A percentile compares a stretch with the other conserved stretches of the same genome.
Conservation (phyloP, 352 stramenopile species). For the Hyaloperonospora brassicae region DNA sequence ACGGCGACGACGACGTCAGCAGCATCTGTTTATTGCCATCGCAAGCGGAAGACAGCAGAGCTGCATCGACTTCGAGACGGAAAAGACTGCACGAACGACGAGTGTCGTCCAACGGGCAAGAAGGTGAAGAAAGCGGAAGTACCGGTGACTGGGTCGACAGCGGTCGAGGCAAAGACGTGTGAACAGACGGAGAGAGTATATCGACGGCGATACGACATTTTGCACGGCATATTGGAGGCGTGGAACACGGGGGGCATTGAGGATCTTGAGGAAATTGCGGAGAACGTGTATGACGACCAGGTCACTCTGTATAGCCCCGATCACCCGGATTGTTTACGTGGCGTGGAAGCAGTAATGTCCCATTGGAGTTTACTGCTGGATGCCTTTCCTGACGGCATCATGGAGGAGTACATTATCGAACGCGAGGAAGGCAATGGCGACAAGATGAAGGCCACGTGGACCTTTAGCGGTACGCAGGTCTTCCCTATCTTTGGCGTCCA, state of each 20-base stretch:
- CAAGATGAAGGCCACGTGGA: slow-evolving; percentile 65
- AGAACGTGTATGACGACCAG: slow-evolving; percentile 64
- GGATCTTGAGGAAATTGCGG: slow-evolving; percentile 74
- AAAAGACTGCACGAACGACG: slow-evolving; percentile 7
- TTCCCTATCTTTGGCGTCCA: slow-evolving; percentile 63
- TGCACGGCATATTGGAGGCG: slow-evolving; percentile 66
- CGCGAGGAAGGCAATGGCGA: slow-evolving; percentile 47
- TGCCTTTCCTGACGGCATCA: slow-evolving; percentile 71
- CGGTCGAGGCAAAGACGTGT: slow-evolving; percentile 22
- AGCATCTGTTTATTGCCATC: slow-evolving; percentile 20
- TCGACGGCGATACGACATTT: slow-evolving; percentile 56
- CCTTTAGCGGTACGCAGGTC: slow-evolving; percentile 74
- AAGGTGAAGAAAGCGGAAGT: slow-evolving; percentile 30
- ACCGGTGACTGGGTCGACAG: slow-evolving; percentile 17
- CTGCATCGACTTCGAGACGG: slow-evolving; percentile 18
- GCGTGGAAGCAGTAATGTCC: slow-evolving; percentile 59
- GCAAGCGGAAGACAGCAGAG: slow-evolving; percentile 58
- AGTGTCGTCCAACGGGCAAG: slow-evolving; percentile 27
- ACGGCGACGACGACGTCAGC: background rate
- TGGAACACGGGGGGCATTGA: slow-evolving; percentile 80
- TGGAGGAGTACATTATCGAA: slow-evolving; percentile 77
- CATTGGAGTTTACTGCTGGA: slow-evolving; percentile 66
- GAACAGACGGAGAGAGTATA: slow-evolving; percentile 49
- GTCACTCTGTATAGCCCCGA: slow-evolving; percentile 62
- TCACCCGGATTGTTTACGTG: slow-evolving; percentile 51